Conservation (phyloP, 2,329 filamentous ascomycete species). For the Amesomyces nigricolor region DNA sequence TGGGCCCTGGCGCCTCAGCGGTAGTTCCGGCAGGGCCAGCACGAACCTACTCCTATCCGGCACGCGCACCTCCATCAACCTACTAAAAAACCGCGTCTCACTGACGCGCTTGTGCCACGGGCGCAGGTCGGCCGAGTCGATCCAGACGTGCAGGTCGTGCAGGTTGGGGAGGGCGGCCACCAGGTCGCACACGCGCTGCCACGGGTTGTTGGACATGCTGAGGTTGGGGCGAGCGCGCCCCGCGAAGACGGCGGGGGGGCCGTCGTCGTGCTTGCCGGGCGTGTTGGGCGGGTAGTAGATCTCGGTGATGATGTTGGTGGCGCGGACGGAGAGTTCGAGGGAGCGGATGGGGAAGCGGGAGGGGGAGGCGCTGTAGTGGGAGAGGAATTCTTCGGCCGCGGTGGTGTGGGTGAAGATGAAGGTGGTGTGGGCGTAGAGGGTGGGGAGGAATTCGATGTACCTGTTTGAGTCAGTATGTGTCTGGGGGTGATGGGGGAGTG, state of each 20-base stretch:
- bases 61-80: constrained; percentile 21
- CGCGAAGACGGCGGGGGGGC: constrained; percentile 15
- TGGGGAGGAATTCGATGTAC: constrained; percentile 27
- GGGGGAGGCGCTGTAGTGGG: constrained; percentile 15
- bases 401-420: constrained; percentile 29
- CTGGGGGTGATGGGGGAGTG: background rate
- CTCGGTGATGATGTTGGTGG: constrained; percentile 26
- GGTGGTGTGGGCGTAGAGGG: constrained; percentile 26
- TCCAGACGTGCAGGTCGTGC: constrained; percentile 27
- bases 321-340: constrained; percentile 27
- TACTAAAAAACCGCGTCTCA: constrained; percentile 28
- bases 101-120: constrained; percentile 29
- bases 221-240: constrained; percentile 12
- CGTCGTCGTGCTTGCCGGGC: constrained; percentile 9
- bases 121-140: constrained; percentile 29
- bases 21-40: constrained; percentile 26
- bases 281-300: constrained; percentile 25
- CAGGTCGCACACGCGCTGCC: constrained; percentile 27
- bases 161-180: constrained; percentile 21
- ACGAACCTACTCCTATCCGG: constrained; percentile 17
- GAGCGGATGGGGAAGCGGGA: constrained; percentile 20
- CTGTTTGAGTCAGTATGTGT: constrained; percentile 12
- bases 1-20: background rate
- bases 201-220: constrained; percentile 24
- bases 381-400: constrained; percentile 25